Percentiles rank a stretch among this genome's conserved stretches.
These are phyloP conservation scores for Streptanthus diversifolius DNA, from an alignment of 345 rosid species.

Conservation along the genomic window DNA sequence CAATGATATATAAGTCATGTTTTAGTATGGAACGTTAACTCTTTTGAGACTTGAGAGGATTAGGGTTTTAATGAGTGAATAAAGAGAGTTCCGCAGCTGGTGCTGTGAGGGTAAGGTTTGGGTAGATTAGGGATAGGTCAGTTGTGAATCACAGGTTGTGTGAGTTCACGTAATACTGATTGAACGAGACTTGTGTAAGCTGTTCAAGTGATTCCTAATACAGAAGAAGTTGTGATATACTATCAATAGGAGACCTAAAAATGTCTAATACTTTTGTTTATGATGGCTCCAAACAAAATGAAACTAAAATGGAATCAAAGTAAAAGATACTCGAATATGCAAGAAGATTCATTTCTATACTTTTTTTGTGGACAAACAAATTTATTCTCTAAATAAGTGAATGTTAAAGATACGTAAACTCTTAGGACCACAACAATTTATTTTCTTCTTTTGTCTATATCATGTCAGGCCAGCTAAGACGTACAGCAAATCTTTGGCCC, in stretches of 20 bases:
- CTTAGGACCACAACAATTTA: slow-evolving; percentile 22
- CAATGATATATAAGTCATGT: no score
- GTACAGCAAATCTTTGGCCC: slow-evolving; percentile 26
- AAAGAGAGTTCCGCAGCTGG: no score
- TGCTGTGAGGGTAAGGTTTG: no score
- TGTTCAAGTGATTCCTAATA: no score
- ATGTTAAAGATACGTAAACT: neutral
- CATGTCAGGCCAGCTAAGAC: slow-evolving; percentile 35
- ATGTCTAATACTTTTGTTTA: neutral
- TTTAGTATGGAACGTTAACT: no score
- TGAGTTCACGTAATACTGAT: no score
- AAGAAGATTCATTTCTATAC: slow-evolving; percentile 15
- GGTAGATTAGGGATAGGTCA: no score
- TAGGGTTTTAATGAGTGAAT: no score
- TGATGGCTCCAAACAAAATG: neutral
- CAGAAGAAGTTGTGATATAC: neutral
- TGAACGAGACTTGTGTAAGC: no score
- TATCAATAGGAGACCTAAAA: neutral
- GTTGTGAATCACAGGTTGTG: no score
- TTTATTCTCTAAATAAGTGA: slow-evolving; percentile 19
- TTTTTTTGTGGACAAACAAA: slow-evolving; percentile 22
- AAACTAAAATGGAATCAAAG: neutral
- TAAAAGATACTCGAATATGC: slow-evolving; percentile 15
- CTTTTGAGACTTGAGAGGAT: no score
- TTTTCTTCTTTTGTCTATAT: neutral